phyloP scores from a whole-genome alignment of 768 basidiomycete species.

The Pulveroboletus sp. region DNA sequence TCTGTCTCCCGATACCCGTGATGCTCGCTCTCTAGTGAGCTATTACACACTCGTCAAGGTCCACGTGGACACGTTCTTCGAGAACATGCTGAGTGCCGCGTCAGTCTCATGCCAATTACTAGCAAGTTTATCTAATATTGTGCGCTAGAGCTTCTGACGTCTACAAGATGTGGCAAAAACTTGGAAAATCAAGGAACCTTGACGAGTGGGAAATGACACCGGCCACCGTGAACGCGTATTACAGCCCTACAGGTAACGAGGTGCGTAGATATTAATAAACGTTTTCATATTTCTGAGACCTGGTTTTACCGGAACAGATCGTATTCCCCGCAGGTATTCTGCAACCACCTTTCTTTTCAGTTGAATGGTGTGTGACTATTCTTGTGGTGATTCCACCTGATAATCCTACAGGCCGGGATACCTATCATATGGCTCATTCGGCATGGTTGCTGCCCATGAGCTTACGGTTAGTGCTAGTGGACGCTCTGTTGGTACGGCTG shows the following conservation, averaged over 20 bases:
- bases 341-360: conserved; percentile 86
- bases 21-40: conserved; percentile 60
- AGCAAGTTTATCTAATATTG: conserved; percentile 6
- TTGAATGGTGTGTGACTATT: conserved; percentile 55
- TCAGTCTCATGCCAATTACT: conserved; percentile 18
- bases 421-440: conserved; percentile 89
- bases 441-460: conserved; percentile 90
- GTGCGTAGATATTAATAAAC: conserved; percentile 33
- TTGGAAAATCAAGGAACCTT: conserved; percentile 68
- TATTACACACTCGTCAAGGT: conserved; percentile 78
- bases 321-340: conserved; percentile 97
- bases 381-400: conserved; percentile 5
- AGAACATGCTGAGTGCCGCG: conserved; percentile 72
- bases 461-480: conserved; percentile 56
- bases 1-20: conserved; percentile 74
- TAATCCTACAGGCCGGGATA: conserved; percentile 72
- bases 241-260: conserved; percentile 84
- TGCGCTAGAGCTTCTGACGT: conserved; percentile 51
- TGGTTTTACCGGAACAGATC: conserved; percentile 46
- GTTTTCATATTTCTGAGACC: neutral
- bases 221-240: conserved; percentile 86
- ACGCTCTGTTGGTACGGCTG: neutral
- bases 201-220: conserved; percentile 89
- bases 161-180: conserved; percentile 67
- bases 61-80: conserved; percentile 72